Evolutionary conservation across 176 grass and related monocot species (phyloP), one percentile per base, ranked within the genome.

Genomic region (Oryza officinalis): DNA sequence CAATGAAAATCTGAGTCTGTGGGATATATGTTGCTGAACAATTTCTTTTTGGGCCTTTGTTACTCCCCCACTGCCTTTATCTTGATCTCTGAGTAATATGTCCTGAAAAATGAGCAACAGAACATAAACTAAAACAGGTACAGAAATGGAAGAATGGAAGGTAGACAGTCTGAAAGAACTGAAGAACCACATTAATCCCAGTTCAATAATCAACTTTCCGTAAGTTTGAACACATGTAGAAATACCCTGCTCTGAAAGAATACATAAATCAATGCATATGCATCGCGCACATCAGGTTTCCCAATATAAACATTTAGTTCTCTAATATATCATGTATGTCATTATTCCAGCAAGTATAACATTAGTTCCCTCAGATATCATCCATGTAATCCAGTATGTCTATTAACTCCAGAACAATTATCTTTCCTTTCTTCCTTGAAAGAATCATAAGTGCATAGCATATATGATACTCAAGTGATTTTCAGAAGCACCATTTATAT

Each of bases 41-140:
- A 98, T 81, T 90, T 93, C 92, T 86, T 90, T 98, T 85, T 98
- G 85, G 67, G 71, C 30, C 68, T 76, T 98, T 83, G 85, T 78
- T 59, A 65, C 84, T 37, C 89, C 86, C 23, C 85, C 87, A 82
- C 57, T 91, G 68, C 25, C 78, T 78, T 80, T 89, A 28, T 85
- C 89, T 91, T 98, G 88, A 91, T 98, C 95, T 84, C 95, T 91
- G 67, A 98, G 87, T 80, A 98, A 98, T 93, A 98, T 95, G 74
- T 98, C 95, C 95, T 98, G 82, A 63, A 81, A 84, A 81, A 81
- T 82, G 61, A 50, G 65, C 67, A 71, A 74, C 11, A 80, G 63
- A 70, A 49, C 28, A 75, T 18, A 5, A 74, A 44, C 17, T 18
- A 76, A 80, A 70, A 69, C 30, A 84, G 46, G n/a, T 72, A 37